Base-by-base conservation (phyloP, 208 protist genomes). In the Zelonia costaricensis region DNA sequence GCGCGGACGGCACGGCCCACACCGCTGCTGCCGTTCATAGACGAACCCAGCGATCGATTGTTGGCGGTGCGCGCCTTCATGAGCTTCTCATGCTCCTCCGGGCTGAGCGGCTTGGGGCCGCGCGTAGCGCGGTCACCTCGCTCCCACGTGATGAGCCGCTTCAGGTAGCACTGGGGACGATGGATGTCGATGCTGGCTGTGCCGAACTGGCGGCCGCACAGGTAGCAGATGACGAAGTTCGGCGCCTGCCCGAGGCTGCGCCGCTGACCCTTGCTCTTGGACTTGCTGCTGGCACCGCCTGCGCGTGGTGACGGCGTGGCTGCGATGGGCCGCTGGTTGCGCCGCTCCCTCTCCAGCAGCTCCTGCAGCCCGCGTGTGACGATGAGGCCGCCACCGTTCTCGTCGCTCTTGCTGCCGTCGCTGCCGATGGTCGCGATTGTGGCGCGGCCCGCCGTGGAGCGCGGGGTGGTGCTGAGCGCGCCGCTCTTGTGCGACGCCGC, bases 131-230 rank as follows among this genome's bases (percentile, higher is more conserved):
- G 74, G 44, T 89, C 79, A 25, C 64, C 84, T n/a, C 90, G 83
- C 71, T 95, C 80, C 89, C 91, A 95, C 70, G 82, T 82, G 52
- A 94, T 92, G 45, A 94, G 74, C 63, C 87, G 85, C 77, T 97
- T 96, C 25, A 93, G 60, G 59, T 93, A 93, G 61, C 94, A 97
- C 78, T 96, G 88, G 22, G 86, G 88, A n/a, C 89, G 91, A 53
- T 97, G 94, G 62, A 97, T 93, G 58, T 64, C 70, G 25, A 97
- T 80, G 72, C 88, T 96, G 20, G 62, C 59, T 13, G 74, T 80
- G 58, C 91, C 84, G 52, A 96, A 97, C 81, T 96, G 84, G 27
- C 72, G 86, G 0, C 91, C 92, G 64, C 91, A 97, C 13, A 96
- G 74, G 58, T 97, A 97, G 63, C 92, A 96, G 22, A 94, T 70